These are phyloP conservation scores for Parastagonospora avenae DNA, from an alignment of 2,329 filamentous ascomycete species.

Conservation along the genomic window DNA sequence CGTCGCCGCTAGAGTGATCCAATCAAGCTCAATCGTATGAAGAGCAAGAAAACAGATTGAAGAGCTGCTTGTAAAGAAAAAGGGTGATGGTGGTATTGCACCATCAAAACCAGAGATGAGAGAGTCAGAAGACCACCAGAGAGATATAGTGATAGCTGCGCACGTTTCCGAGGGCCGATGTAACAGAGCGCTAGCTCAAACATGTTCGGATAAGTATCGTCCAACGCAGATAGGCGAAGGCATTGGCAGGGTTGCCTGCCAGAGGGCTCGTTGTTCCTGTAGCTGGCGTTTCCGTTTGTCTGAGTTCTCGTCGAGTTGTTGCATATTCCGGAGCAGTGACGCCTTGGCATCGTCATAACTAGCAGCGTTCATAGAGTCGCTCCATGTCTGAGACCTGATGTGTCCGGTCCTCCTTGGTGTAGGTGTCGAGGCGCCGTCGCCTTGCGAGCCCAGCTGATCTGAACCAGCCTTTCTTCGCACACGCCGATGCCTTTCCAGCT, in stretches of 20 bases:
- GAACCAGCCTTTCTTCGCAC: slow-evolving; percentile 20
- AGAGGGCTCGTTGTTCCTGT: slow-evolving; percentile 21
- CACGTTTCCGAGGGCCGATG: no score
- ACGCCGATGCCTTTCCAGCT: slow-evolving; percentile 17
- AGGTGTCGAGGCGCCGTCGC: slow-evolving; percentile 7
- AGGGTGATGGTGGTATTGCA: no score
- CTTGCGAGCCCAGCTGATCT: slow-evolving; percentile 16
- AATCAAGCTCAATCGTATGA: no score
- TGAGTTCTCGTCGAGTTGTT: slow-evolving; percentile 5
- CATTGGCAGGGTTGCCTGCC: slow-evolving; percentile 27
- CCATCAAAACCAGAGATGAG: no score
- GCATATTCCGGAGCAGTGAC: slow-evolving; percentile 8
- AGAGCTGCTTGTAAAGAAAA: no score
- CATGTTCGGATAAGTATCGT: slow-evolving; percentile 1
- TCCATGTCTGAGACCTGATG: slow-evolving; percentile 9
- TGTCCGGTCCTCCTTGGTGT: slow-evolving; percentile 6
- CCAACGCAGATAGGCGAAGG: slow-evolving; percentile 9
- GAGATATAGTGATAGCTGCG: no score
- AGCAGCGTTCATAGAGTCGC: slow-evolving; percentile 1
- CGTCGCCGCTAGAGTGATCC: background rate
- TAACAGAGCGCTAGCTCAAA: background rate
- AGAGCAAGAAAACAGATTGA: no score
- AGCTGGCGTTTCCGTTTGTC: slow-evolving; percentile 8
- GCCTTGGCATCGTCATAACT: slow-evolving; percentile 5
- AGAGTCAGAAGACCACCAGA: no score